Percentiles rank a stretch among this genome's conserved stretches.
Evolutionary conservation across 257 asterid genomes (phyloP).

Genomic region (Solanum medicagineum): DNA sequence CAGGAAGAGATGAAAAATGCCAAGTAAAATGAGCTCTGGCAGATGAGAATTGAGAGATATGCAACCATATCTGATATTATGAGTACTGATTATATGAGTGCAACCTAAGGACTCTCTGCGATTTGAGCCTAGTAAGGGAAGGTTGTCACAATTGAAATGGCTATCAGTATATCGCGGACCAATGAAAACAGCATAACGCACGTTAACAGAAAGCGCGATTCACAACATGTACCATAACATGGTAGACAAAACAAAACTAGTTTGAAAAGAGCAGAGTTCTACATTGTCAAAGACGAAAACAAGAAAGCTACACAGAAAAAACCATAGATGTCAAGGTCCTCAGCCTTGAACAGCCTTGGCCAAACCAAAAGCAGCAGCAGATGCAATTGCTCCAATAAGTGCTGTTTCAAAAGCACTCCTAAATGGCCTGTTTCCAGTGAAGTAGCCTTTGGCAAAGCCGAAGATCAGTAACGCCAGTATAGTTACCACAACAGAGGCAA

Average conservation of each 20-base stretch:
- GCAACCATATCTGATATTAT: not conserved
- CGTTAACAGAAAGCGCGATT: not conserved
- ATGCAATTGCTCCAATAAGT: conserved; percentile 83
- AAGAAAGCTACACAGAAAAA: not conserved
- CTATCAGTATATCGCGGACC: not conserved
- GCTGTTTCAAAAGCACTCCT: conserved; percentile 71
- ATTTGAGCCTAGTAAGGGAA: not conserved
- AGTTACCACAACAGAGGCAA: conserved; percentile 55
- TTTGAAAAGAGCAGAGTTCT: not conserved
- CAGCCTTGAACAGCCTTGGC: conserved; percentile 71
- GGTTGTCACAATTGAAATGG: not conserved
- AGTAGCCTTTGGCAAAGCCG: conserved; percentile 79
- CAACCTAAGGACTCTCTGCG: not conserved
- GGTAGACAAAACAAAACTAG: not conserved
- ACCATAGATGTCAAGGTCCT: not conserved
- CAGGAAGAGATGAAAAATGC: too few species aligned
- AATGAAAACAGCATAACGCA: not conserved
- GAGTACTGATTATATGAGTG: not conserved
- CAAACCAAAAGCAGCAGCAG: conserved; percentile 94
- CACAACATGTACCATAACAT: not conserved
- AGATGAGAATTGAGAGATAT: not conserved
- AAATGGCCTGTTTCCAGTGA: conserved; percentile 64
- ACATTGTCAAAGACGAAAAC: not conserved
- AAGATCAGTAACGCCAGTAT: conserved; percentile 59
- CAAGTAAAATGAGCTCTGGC: not conserved